Base-by-base conservation (phyloP, 2,329 filamentous ascomycete genomes). In the Fusarium compactum region DNA sequence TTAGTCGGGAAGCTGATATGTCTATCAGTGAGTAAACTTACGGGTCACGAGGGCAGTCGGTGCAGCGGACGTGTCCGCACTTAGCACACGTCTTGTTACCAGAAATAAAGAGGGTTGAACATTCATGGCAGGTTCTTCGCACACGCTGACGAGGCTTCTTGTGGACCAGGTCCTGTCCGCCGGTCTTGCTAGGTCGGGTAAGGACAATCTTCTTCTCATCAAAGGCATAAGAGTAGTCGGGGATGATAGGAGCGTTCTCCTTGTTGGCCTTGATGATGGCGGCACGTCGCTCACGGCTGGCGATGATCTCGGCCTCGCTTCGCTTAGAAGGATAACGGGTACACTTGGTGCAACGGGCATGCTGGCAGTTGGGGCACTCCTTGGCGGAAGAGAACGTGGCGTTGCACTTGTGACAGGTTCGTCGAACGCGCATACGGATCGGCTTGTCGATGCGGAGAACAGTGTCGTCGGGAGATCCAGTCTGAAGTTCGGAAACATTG, bases 311-410 rank as follows among this genome's bases (percentile, higher is more conserved):
- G 67, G 83, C 84, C 71, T 89, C 86, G 74, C 82, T 85, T 71
- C 87, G 89, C 82, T 90, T 90, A 56, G 87, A 84, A 34, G 94
- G 94, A 74, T 91, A 89, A 58, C 93, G 89, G 29, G 89, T 88
- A 79, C 95, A 98, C 76, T 92, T 90, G 76, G 89, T 91, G 87
- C 95, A 98, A 71, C 93, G 89, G 48, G 85, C 84, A 81, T 98
- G 95, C 73, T 92, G 86, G 82, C 95, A 98, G 71, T 88, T 88
- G 70, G 86, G 80, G 80, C 95, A 97, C 64, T 91, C 85, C 81
- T 91, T 94, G 74, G 91, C 88, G 22, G 87, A 80, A 59, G 91
- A 90, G 78, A 95, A 97, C 25, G 87, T 87, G 16, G 91, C 88
- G 62, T 90, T 87, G 83, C 95, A 98, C 72, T 88, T 86, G 81